Percentiles rank a stretch among this genome's conserved stretches.
Conservation (phyloP, 164 flowering plant genomes). For the Echeveria elegans region DNA sequence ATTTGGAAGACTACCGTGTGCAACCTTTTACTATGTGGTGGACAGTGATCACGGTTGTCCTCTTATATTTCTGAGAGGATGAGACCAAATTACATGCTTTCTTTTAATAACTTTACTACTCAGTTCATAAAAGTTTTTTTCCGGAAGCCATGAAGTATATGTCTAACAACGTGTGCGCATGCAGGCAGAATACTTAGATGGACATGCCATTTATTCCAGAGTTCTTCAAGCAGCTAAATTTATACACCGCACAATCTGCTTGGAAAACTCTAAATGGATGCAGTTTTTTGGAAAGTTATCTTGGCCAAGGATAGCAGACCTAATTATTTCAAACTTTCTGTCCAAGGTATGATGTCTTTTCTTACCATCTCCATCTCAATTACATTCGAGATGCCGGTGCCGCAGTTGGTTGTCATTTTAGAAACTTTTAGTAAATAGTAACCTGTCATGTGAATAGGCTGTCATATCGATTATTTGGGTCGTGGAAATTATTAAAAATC, state of each 20-base stretch:
- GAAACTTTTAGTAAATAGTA: too few species aligned
- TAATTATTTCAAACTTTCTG: conserved; percentile 66
- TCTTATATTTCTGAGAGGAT: neutral
- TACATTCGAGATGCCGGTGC: too few species aligned
- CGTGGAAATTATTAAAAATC: too few species aligned
- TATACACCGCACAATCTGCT: conserved; percentile 41
- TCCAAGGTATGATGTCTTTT: conserved; percentile 64
- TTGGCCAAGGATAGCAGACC: conserved; percentile 85
- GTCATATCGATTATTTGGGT: too few species aligned
- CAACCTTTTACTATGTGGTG: neutral
- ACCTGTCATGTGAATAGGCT: too few species aligned
- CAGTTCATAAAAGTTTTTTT: neutral
- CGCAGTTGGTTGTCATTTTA: too few species aligned
- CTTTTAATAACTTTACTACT: neutral
- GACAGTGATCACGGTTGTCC: neutral
- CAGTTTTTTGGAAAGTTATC: conserved; percentile 71
- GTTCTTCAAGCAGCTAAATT: conserved; percentile 46
- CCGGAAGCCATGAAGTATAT: neutral
- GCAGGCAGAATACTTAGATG: conserved; percentile 42
- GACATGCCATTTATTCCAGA: conserved; percentile 41
- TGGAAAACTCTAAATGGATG: conserved; percentile 59
- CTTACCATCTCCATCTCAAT: neutral
- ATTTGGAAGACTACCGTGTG: too few species aligned
- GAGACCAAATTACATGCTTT: neutral
- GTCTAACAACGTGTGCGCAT: conserved; percentile 9